These are phyloP conservation scores for Debaryomycetaceae sp. DNA, from an alignment of 1,139 yeast species.

Conservation along the genomic window DNA sequence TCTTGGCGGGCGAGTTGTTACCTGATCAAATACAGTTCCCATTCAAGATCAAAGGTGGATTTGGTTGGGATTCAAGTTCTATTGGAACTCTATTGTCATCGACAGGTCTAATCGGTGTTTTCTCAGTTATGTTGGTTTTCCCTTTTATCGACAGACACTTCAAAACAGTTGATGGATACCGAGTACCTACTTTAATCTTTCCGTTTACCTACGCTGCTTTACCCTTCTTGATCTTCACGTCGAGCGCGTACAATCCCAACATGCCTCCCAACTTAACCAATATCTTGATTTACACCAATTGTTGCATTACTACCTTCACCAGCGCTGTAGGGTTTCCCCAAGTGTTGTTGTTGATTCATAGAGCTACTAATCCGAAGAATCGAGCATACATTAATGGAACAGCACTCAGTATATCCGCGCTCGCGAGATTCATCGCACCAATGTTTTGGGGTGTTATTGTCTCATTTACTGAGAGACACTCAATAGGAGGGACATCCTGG, in stretches of 20 bases:
- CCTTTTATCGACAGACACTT: slow-evolving; percentile 52
- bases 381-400: slow-evolving; percentile 51
- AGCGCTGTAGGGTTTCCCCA: slow-evolving; percentile 11
- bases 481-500: slow-evolving; percentile 52
- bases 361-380: slow-evolving; percentile 45
- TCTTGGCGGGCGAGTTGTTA: slow-evolving; percentile 46
- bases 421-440: slow-evolving; percentile 60
- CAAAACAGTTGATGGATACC: slow-evolving; percentile 43
- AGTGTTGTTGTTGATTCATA: slow-evolving; percentile 40
- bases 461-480: slow-evolving; percentile 40
- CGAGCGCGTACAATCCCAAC: slow-evolving; percentile 24
- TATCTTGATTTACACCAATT: slow-evolving; percentile 21
- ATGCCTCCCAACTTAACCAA: slow-evolving; percentile 23
- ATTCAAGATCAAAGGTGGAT: slow-evolving; percentile 24
- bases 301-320: slow-evolving; percentile 36
- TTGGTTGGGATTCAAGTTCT: slow-evolving; percentile 36
- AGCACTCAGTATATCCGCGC: slow-evolving; percentile 46
- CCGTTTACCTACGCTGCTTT: slow-evolving; percentile 46
- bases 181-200: slow-evolving; percentile 37
- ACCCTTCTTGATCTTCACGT: slow-evolving; percentile 49
- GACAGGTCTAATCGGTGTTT: slow-evolving; percentile 55
- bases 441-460: slow-evolving; percentile 55
- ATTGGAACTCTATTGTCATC: slow-evolving; percentile 55
- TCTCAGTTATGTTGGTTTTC: slow-evolving; percentile 47
- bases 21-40: slow-evolving; percentile 37